These are phyloP conservation scores for Arthroderma uncinatum DNA, from an alignment of 2,329 filamentous ascomycete genomes.

Conservation along the genomic window DNA sequence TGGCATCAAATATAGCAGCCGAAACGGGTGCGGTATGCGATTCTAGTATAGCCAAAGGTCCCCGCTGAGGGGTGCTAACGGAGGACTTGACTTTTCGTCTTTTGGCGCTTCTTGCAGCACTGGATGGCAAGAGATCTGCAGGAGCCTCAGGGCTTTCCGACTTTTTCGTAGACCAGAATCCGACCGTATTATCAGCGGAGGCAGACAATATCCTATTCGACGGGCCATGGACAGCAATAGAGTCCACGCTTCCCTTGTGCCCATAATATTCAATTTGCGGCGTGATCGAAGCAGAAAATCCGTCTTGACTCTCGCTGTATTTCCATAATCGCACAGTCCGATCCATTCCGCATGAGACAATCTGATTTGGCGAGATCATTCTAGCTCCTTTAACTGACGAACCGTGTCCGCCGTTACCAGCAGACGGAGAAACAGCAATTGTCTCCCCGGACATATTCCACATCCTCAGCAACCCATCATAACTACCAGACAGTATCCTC, in stretches of 20 bases:
- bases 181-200: conserved; percentile 69
- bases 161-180: conserved; percentile 80
- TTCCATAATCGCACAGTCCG: conserved; percentile 83
- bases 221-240: conserved; percentile 59
- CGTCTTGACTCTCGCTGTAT: conserved; percentile 57
- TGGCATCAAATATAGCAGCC: conserved; percentile 71
- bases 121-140: conserved; percentile 54
- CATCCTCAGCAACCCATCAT: conserved; percentile 76
- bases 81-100: conserved; percentile 59
- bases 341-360: conserved; percentile 76
- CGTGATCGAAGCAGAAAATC: conserved; percentile 52
- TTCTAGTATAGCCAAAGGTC: conserved; percentile 62
- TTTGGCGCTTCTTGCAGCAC: conserved; percentile 55
- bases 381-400: conserved; percentile 70
- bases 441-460: conserved; percentile 84
- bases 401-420: conserved; percentile 59
- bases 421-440: conserved; percentile 62
- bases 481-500: conserved; percentile 79
- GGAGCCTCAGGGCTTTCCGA: conserved; percentile 64
- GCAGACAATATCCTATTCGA: conserved; percentile 74
- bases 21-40: conserved; percentile 65
- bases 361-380: conserved; percentile 65
- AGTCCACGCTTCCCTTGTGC: conserved; percentile 63
- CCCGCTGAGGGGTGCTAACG: conserved; percentile 55
- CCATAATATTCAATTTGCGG: conserved; percentile 73